These are phyloP conservation scores for Arabidopsis suecica DNA, from an alignment of 345 rosid genomes.

Conservation along the genomic window DNA sequence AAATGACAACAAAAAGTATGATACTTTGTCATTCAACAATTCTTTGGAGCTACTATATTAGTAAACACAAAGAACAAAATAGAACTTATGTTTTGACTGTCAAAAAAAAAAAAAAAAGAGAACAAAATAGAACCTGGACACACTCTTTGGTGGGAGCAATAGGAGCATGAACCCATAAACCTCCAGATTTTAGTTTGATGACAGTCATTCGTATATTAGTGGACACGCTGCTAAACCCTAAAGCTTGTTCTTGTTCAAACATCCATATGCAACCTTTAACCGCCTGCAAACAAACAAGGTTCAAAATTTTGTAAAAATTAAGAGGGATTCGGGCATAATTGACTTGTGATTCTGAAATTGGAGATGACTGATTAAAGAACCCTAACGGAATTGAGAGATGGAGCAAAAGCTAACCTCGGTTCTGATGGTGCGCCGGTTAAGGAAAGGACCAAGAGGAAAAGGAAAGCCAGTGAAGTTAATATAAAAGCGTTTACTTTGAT, in stretches of 20 bases:
- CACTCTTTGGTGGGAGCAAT: conserved; percentile 99
- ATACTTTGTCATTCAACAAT: conserved; percentile 11
- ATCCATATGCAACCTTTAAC: conserved; percentile 92
- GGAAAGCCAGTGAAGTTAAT: conserved; percentile 91
- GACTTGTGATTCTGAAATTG: not conserved
- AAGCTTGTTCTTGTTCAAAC: conserved; percentile 96
- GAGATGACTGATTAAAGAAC: not conserved
- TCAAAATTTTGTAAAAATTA: not conserved
- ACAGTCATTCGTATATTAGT: conserved; percentile 95
- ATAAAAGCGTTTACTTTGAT: conserved; percentile 64
- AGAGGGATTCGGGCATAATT: not conserved
- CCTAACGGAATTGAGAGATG: not conserved
- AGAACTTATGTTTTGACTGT: too few species aligned
- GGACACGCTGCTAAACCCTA: conserved; percentile 97
- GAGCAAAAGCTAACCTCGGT: conserved; percentile 66
- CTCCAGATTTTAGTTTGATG: conserved; percentile 94
- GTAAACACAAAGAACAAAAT: not conserved
- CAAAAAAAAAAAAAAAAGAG: too few species aligned
- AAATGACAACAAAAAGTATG: conserved; percentile 26
- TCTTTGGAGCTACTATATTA: not conserved
- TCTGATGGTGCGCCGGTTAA: conserved; percentile 81
- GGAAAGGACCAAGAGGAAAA: conserved; percentile 98
- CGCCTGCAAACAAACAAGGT: conserved; percentile 53
- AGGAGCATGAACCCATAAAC: conserved; percentile 99
- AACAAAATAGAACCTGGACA: conserved; percentile 56